A percentile compares a stretch with the other conserved stretches of the same genome.
phyloP scores from a whole-genome alignment of 1,284 basidiomycete genomes.

The Ustilago hordei region DNA sequence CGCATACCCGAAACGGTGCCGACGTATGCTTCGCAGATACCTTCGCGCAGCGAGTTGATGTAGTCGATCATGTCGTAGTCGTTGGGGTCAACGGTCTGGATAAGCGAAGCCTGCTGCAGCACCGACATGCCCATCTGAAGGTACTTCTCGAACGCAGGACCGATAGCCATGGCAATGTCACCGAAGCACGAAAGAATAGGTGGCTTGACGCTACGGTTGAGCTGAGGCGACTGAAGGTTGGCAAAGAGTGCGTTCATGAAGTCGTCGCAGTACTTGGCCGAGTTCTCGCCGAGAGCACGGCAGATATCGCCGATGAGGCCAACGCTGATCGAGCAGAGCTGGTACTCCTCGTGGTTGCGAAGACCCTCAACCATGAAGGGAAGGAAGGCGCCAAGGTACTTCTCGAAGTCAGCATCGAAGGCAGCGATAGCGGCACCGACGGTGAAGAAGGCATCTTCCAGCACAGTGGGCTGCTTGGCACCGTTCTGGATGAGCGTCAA shows the following conservation, averaged over 20 bases:
- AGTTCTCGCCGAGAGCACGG: constrained; percentile 86
- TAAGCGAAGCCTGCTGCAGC: constrained; percentile 86
- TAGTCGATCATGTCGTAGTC: constrained; percentile 94
- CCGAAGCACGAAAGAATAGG: constrained; percentile 94
- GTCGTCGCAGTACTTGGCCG: constrained; percentile 82
- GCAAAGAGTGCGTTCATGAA: constrained; percentile 93
- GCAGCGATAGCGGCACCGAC: constrained; percentile 81
- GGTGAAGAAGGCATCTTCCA: constrained; percentile 96
- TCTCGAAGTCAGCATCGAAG: constrained; percentile 84
- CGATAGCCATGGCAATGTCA: constrained; percentile 94
- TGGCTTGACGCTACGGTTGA: constrained; percentile 96
- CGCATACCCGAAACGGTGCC: constrained; percentile 93
- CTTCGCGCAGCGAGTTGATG: constrained; percentile 88
- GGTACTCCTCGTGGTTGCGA: constrained; percentile 91
- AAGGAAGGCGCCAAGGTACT: constrained; percentile 90
- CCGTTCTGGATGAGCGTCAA: constrained; percentile 85
- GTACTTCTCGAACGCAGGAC: constrained; percentile 85
- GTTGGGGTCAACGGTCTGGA: constrained; percentile 66
- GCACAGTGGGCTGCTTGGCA: constrained; percentile 91
- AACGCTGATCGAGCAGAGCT: constrained; percentile 93
- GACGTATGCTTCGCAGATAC: constrained; percentile 95
- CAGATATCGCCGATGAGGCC: constrained; percentile 96
- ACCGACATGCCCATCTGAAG: constrained; percentile 91
- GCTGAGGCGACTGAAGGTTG: constrained; percentile 88
- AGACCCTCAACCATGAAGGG: constrained; percentile 91